Conservation (phyloP, 169 alveolate genomes). For the Eimeria tenella region DNA sequence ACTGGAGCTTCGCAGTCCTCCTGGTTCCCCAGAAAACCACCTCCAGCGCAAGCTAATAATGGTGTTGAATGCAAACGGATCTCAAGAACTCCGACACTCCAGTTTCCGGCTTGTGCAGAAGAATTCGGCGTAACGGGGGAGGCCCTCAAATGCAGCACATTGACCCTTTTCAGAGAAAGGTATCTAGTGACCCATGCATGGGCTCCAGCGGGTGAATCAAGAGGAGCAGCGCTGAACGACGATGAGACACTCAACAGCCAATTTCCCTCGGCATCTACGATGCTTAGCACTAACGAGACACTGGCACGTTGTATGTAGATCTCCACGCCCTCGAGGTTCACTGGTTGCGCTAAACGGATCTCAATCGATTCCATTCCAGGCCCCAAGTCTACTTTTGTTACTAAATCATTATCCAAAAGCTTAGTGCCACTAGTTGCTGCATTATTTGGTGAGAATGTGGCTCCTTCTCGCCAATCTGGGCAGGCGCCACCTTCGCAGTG, state of each 20-base stretch:
- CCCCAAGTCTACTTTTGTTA: neutral
- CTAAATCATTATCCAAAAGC: conserved; percentile 1
- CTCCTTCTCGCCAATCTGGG: conserved; percentile 61
- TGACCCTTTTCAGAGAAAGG: conserved; percentile 59
- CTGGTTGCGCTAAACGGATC: conserved; percentile 36
- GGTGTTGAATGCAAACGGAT: conserved; percentile 53
- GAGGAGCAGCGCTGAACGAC: neutral
- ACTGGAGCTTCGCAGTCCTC: conserved; percentile 14
- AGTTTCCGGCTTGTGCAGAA: neutral
- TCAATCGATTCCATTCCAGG: neutral
- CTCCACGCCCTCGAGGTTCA: conserved; percentile 54
- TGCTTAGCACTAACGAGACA: neutral
- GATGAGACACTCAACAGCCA: conserved; percentile 9
- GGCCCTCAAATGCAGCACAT: conserved; percentile 13
- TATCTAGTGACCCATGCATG: conserved; percentile 56
- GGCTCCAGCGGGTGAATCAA: conserved; percentile 9
- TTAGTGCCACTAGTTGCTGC: neutral
- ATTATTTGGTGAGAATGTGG: neutral
- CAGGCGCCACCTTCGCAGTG: conserved; percentile 59
- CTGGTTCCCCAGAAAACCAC: conserved; percentile 26
- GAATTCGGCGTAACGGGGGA: neutral
- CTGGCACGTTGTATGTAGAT: conserved; percentile 10
- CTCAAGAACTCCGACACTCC: conserved; percentile 56
- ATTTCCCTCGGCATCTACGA: conserved; percentile 10
- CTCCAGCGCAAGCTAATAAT: conserved; percentile 46